Evolutionary conservation across 805 yeast species (phyloP).

Genomic region (Wickerhamiella lipophila): DNA sequence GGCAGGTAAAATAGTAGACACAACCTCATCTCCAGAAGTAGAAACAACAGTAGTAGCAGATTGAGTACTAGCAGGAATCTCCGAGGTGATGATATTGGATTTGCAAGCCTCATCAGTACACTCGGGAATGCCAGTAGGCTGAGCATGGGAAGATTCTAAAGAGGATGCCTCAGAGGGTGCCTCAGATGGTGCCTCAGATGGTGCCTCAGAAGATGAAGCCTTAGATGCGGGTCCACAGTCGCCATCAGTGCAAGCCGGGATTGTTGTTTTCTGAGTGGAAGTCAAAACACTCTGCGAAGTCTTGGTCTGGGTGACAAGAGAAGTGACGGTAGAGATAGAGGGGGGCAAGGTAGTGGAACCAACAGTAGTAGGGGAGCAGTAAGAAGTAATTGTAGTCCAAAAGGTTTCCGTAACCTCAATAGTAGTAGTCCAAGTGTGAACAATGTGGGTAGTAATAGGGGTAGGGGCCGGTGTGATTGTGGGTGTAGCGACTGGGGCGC

Average conservation of each 20-base stretch:
- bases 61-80: neutral
- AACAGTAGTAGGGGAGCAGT: conserved; percentile 2
- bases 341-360: conserved; percentile 7
- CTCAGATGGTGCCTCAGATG: neutral
- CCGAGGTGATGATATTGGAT: neutral
- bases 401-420: conserved; percentile 2
- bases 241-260: neutral
- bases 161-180: neutral
- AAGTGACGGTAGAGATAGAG: conserved; percentile 1
- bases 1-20: neutral
- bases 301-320: neutral
- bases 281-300: conserved; percentile 4
- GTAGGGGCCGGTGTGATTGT: neutral
- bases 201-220: neutral
- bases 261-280: conserved; percentile 1
- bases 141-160: neutral
- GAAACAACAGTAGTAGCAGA: neutral
- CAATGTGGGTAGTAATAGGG: neutral
- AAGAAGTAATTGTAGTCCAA: conserved; percentile 8
- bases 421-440: conserved; percentile 5
- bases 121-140: neutral
- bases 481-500: neutral
- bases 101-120: neutral
- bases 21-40: neutral
- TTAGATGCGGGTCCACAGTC: too few relatives aligned